These are phyloP conservation scores for Boechera stricta DNA, from an alignment of 345 rosid species.

Conservation along the genomic window DNA sequence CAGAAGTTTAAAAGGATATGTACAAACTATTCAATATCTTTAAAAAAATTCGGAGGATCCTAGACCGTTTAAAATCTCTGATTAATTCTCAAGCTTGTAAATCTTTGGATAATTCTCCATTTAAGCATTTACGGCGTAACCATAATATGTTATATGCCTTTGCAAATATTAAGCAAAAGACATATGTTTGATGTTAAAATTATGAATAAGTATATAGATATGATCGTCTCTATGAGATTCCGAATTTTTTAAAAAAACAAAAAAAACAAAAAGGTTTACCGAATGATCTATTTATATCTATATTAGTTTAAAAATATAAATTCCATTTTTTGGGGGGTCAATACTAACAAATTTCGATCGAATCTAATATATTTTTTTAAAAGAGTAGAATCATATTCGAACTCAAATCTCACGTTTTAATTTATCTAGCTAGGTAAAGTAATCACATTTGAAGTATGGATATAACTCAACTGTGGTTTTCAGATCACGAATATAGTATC, in stretches of 20 bases:
- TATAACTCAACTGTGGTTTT: not conserved
- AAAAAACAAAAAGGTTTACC: not conserved
- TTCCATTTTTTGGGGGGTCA: not conserved
- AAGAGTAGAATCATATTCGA: not conserved
- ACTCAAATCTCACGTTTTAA: not conserved
- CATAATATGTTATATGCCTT: not conserved
- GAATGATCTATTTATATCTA: too few species aligned
- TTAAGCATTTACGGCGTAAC: too few species aligned
- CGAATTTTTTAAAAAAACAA: not conserved
- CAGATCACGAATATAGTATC: not conserved
- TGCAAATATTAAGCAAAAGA: not conserved
- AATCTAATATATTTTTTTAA: too few species aligned
- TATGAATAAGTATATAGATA: not conserved
- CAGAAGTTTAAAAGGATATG: not conserved
- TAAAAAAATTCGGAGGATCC: not conserved
- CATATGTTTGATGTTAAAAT: not conserved
- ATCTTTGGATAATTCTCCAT: not conserved
- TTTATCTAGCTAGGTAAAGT: not conserved
- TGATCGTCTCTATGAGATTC: not conserved
- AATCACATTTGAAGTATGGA: conserved; percentile 5
- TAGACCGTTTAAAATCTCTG: not conserved
- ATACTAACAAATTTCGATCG: not conserved
- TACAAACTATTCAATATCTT: not conserved
- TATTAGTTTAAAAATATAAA: too few species aligned
- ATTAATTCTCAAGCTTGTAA: too few species aligned